phyloP scores from a whole-genome alignment of 345 rosid genomes.

The Citrus maxima region DNA sequence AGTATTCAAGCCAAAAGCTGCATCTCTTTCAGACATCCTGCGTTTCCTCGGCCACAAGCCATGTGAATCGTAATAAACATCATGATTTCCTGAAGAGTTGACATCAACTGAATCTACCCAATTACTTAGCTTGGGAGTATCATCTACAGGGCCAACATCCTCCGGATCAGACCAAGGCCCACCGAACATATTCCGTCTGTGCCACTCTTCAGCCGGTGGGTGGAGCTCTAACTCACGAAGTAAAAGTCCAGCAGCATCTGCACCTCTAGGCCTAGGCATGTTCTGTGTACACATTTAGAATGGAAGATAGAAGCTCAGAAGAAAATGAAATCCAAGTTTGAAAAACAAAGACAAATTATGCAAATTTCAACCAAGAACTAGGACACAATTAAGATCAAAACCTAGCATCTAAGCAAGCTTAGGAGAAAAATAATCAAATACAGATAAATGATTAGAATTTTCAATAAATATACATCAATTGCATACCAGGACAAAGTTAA shows the following conservation, averaged over 20 bases:
- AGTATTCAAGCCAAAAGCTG: conserved; percentile 92
- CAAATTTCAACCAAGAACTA: neutral
- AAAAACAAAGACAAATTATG: neutral
- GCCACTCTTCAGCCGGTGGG: conserved; percentile 99
- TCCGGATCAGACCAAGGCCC: conserved; percentile 94
- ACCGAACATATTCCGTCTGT: conserved; percentile 91
- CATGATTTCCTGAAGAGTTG: conserved; percentile 39
- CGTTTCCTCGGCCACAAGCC: conserved; percentile 97
- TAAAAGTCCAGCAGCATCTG: conserved; percentile 97
- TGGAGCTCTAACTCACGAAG: conserved; percentile 96
- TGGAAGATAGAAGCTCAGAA: neutral
- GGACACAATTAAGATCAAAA: neutral
- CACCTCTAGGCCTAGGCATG: conserved; percentile 99
- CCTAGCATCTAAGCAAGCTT: neutral
- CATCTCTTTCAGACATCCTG: conserved; percentile 95
- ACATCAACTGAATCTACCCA: conserved; percentile 37
- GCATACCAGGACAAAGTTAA: neutral
- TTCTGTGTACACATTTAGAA: conserved; percentile 46
- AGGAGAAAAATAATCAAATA: neutral
- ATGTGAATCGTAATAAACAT: conserved; percentile 56
- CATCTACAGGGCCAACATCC: conserved; percentile 49
- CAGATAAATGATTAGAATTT: neutral
- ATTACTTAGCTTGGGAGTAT: conserved; percentile 42
- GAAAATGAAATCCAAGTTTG: neutral
- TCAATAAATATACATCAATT: neutral